Base-by-base conservation (phyloP, 73 alveolate species). In the Paramecium sexaurelia region DNA sequence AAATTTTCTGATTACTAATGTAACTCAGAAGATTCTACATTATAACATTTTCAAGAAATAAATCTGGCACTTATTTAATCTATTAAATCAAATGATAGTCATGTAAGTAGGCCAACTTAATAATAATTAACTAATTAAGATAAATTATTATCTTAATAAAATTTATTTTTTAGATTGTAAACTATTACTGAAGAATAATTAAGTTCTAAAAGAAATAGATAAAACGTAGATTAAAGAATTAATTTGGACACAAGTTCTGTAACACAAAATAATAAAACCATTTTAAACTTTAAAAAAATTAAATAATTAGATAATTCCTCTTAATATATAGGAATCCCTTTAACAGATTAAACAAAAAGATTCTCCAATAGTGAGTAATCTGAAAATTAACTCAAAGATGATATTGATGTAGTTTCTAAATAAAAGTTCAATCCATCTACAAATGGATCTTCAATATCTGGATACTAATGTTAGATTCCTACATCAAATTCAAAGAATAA, bases 181-280 rank as follows among this genome's bases (percentile, higher is more conserved):
- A 78, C 90, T n/a, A 78, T 78, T n/a, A 40, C 90, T 20, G 90
- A 78, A 45, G 90, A 78, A 78, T 45, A 78, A 26, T 24, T 78
- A 22, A 78, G 90, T 78, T 29, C 90, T 17, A 78, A 78, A 43
- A 78, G 90, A 22, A 61, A 78, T 8, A 19, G 22, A 78, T 39
- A 20, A 5, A 40, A 45, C 2, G 13, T 78, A 7, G 40, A 78
- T 61, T 45, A 26, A 24, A 61, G 11, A 61, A 7, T 5, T 0
- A 61, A 61, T 10, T 6, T 32, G 0, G 43, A 61, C 11, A 8
- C 83, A 51, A 51, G 32, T 51, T 13, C 67, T 51, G 67, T 51
- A 17, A 51, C 20, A 0, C 7, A 22, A 2, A 29, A 61, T 61
- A 3, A 26, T 9, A 26, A 61, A 27, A 61, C 11, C 26, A 24